Evolutionary conservation across 306 rosid species (phyloP).

Genomic region (Lathyrus aphaca): DNA sequence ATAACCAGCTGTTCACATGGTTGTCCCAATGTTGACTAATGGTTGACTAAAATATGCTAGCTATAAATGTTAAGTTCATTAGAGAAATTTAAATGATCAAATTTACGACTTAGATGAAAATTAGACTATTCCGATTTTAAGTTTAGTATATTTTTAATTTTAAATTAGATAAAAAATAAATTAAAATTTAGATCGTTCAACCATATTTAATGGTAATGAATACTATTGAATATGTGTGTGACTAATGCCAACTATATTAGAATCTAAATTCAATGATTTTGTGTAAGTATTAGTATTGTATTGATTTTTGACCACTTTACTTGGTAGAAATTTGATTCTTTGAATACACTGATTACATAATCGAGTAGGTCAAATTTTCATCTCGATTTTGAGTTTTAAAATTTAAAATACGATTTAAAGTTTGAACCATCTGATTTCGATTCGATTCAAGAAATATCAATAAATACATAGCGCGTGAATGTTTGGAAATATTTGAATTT

Average conservation of each 20-base stretch:
- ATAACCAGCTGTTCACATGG: slow-evolving; percentile 41
- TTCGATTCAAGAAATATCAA: not conserved
- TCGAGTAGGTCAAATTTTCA: not conserved
- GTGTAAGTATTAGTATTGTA: not conserved
- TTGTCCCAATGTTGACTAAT: slow-evolving; percentile 19
- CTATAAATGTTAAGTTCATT: not conserved
- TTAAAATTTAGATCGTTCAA: no score
- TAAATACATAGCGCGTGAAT: not conserved
- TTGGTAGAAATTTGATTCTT: not conserved
- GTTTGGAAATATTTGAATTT: not conserved
- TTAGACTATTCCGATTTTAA: no score
- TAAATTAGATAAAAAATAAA: no score
- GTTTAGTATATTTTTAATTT: no score
- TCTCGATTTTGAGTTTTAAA: not conserved
- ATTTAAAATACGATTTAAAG: not conserved
- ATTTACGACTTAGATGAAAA: slow-evolving; percentile 4
- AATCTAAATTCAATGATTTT: no score
- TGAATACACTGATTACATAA: not conserved
- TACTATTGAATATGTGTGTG: no score
- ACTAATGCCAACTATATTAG: no score
- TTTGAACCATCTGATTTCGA: not conserved
- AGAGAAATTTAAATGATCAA: not conserved
- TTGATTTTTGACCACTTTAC: not conserved
- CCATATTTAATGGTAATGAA: no score
- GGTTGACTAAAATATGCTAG: slow-evolving; percentile 11